Base-by-base conservation (phyloP, 2,329 filamentous ascomycete genomes). In the Huntiella omanensis region DNA sequence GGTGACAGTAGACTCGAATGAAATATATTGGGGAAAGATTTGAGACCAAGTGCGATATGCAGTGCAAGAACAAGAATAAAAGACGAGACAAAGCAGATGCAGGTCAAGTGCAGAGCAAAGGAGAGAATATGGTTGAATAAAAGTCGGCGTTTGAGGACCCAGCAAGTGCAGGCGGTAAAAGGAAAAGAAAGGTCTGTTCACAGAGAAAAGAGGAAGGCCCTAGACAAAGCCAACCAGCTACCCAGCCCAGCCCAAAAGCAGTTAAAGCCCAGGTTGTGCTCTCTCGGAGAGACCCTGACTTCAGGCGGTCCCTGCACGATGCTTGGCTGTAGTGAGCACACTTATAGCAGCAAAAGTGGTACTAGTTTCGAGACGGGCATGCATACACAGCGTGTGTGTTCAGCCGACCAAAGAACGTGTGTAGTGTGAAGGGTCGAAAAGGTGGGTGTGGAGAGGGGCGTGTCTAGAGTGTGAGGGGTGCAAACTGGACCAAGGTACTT, bases 101-200 rank as follows among this genome's bases (percentile, higher is more conserved):
- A 16, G 17, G 36, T 19, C 43, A 11, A 33, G n/a, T 39, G 35
- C 35, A 40, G 43, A 40, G 36, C 16, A 33, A 15, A 45, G 35
- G 34, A 45, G 35, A 39, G 43, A 40, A 28, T 28, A 2, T 28
- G 22, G 22, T 28, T 28, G 22, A 28, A 45, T 38, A 39, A 39
- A 45, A 12, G 36, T n/a, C 34, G 11, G 4, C 15, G 11, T 17
- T 45, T 39, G 22, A 17, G 33, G 19, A 28, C 38, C 33, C 35
- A 32, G 28, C 33, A 45, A 33, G 43, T 40, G 32, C 40, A 39
- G 39, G 43, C 35, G 35, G 34, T 36, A 38, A 38, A 46, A 43
- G 49, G 50, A 49, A 49, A 51, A 51, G 47, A 50, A 49, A 47
- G 40, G 44, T 40, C 48, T 47, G 50, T 32, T 13, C 45, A 33